Percentiles rank a stretch among this genome's conserved stretches.
These are phyloP conservation scores for Musa schizocarpa DNA, from an alignment of 176 grass and related monocot species.

Conservation along the genomic window DNA sequence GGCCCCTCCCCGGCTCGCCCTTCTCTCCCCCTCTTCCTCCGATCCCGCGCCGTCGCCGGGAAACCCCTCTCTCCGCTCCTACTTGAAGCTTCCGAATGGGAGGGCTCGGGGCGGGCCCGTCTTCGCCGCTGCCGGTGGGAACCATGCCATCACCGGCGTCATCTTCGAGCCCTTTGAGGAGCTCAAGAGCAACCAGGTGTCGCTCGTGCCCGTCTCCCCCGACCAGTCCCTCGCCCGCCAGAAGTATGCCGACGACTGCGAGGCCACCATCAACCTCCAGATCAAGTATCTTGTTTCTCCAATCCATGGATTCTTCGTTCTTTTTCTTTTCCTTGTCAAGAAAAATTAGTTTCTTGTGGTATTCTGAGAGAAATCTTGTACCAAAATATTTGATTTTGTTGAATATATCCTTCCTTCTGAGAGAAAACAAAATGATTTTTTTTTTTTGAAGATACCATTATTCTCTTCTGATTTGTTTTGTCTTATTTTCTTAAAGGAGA, in stretches of 20 bases:
- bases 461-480: too few relatives aligned
- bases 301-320: neutral
- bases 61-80: too few relatives aligned
- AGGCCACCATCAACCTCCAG: conserved; percentile 21
- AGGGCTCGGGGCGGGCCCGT: neutral
- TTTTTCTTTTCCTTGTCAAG: neutral
- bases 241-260: conserved; percentile 12
- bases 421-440: too few relatives aligned
- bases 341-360: too few relatives aligned
- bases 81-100: neutral
- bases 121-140: neutral
- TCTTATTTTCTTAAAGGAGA: too few relatives aligned
- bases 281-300: conserved; percentile 15
- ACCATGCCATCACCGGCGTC: conserved; percentile 1
- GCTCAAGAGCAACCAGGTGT: neutral
- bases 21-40: neutral
- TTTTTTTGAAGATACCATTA: too few relatives aligned
- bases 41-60: neutral
- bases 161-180: conserved; percentile 23
- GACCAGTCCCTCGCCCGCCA: conserved; percentile 21
- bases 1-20: conserved; percentile 14
- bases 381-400: too few relatives aligned
- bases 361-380: too few relatives aligned
- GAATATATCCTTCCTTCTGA: too few relatives aligned
- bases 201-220: conserved; percentile 5